Evolutionary conservation across 2,329 filamentous ascomycete genomes (phyloP).

Genomic region (Nakataea oryzae): DNA sequence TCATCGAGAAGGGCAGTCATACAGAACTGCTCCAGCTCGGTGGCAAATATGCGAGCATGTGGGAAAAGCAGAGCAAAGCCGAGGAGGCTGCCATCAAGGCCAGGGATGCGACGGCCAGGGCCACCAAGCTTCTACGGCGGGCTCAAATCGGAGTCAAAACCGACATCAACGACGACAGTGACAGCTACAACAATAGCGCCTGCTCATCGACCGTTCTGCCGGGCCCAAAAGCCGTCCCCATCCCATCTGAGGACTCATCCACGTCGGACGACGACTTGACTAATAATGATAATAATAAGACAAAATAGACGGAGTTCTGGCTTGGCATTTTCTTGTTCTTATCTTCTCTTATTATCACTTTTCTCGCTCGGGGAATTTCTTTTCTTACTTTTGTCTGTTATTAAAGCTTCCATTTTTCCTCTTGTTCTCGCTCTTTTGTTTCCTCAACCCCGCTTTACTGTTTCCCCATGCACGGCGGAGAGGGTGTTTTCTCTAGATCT

Average conservation of each 20-base stretch:
- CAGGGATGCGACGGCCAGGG: slow-evolving; percentile 27
- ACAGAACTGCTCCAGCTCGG: slow-evolving; percentile 59
- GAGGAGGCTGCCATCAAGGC: slow-evolving; percentile 58
- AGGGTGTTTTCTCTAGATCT: background rate
- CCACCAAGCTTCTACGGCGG: slow-evolving; percentile 33
- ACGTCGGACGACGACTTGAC: slow-evolving; percentile 2
- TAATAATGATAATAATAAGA: slow-evolving; percentile 2
- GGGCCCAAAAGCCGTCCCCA: slow-evolving; percentile 2
- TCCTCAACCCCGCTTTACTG: background rate
- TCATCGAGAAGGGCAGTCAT: slow-evolving; percentile 32
- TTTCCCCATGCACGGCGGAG: background rate
- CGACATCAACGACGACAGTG: slow-evolving; percentile 29
- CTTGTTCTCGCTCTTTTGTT: slow-evolving; percentile 6
- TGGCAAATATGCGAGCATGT: slow-evolving; percentile 75
- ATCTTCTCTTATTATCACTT: background rate
- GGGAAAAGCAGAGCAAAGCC: slow-evolving; percentile 77
- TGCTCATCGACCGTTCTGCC: slow-evolving; percentile 32
- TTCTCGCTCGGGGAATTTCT: background rate
- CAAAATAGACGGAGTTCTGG: background rate
- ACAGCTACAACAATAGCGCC: slow-evolving; percentile 33
- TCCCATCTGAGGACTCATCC: slow-evolving; percentile 8
- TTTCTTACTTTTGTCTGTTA: slow-evolving; percentile 9
- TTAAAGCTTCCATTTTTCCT: slow-evolving; percentile 5
- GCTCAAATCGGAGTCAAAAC: slow-evolving; percentile 31
- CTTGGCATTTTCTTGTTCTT: background rate